These are phyloP conservation scores for Backusella sp. DNA, from an alignment of 192 early-diverging fungal genomes.

Conservation along the genomic window DNA sequence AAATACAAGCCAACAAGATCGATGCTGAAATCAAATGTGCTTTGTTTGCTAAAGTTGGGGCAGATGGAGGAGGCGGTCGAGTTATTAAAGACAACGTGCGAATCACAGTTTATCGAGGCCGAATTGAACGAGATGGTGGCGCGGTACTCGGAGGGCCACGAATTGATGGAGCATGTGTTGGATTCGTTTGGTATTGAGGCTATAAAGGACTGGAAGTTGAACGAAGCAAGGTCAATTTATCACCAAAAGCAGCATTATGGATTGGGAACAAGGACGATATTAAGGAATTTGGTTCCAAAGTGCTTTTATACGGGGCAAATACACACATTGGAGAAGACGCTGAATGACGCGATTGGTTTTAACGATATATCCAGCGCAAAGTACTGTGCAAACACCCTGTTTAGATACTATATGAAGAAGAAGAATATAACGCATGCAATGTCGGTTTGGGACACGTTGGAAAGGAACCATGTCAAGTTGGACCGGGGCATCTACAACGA, in stretches of 20 bases:
- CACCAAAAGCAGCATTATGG: not conserved
- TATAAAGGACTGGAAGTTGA: conserved; percentile 3
- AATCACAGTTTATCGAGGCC: not conserved
- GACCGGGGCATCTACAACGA: not conserved
- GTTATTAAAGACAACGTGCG: not conserved
- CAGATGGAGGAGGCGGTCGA: not conserved
- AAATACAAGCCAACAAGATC: not conserved
- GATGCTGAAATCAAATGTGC: conserved; percentile 2
- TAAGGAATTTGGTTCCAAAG: not conserved
- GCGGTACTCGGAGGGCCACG: not conserved
- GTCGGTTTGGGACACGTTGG: conserved; percentile 3
- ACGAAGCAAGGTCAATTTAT: conserved; percentile 1
- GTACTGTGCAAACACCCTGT: not conserved
- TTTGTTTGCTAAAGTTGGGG: not conserved
- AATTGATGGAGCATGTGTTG: conserved; percentile 14
- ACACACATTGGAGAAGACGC: not conserved
- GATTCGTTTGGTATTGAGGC: not conserved
- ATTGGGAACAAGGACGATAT: not conserved
- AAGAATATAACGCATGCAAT: conserved; percentile 7
- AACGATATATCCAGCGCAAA: not conserved
- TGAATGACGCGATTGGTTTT: not conserved
- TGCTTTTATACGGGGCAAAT: not conserved
- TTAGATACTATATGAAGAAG: not conserved
- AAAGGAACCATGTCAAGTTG: not conserved
- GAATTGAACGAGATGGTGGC: not conserved